Conservation (phyloP, 2,329 filamentous ascomycete genomes). For the Didymella pinodella region DNA sequence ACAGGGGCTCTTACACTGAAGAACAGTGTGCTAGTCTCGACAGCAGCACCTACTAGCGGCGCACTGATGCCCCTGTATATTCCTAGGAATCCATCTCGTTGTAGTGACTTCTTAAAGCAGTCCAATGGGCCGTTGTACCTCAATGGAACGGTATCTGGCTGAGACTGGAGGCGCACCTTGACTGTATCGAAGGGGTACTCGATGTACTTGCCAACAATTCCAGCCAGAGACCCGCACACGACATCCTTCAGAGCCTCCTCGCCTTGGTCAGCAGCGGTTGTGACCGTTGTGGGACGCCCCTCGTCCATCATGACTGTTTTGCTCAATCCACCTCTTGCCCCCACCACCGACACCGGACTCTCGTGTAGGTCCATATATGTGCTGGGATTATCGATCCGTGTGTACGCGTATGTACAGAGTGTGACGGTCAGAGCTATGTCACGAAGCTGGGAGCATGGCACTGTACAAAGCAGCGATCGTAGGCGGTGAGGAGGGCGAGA, state of each 20-base stretch:
- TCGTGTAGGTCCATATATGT: slow-evolving; percentile 43
- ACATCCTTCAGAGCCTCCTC: slow-evolving; percentile 84
- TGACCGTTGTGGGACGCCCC: slow-evolving; percentile 20
- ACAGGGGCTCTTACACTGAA: slow-evolving; percentile 67
- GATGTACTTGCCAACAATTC: slow-evolving; percentile 91
- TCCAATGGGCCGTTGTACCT: slow-evolving; percentile 87
- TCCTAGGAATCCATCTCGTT: slow-evolving; percentile 77
- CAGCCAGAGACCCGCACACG: slow-evolving; percentile 87
- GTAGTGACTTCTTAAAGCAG: slow-evolving; percentile 88
- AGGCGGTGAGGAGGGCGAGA: slow-evolving; percentile 42
- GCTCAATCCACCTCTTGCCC: slow-evolving; percentile 37
- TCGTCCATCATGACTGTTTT: slow-evolving; percentile 34
- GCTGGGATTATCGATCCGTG: slow-evolving; percentile 11
- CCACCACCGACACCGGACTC: slow-evolving; percentile 43
- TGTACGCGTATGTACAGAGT: slow-evolving; percentile 14
- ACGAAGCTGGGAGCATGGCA: slow-evolving; percentile 34
- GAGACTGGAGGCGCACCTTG: slow-evolving; percentile 96
- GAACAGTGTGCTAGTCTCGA: slow-evolving; percentile 92
- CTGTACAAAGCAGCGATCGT: slow-evolving; percentile 34
- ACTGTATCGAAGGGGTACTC: slow-evolving; percentile 99
- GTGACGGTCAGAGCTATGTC: slow-evolving; percentile 20
- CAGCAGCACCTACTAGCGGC: slow-evolving; percentile 86
- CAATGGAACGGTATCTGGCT: slow-evolving; percentile 82
- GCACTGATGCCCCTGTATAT: slow-evolving; percentile 94
- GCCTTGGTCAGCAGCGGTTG: slow-evolving; percentile 53